Evolutionary conservation across 2,329 filamentous ascomycete species (phyloP), one percentile per base, ranked within the genome.

Genomic region (Verticillium zaregamsianum): DNA sequence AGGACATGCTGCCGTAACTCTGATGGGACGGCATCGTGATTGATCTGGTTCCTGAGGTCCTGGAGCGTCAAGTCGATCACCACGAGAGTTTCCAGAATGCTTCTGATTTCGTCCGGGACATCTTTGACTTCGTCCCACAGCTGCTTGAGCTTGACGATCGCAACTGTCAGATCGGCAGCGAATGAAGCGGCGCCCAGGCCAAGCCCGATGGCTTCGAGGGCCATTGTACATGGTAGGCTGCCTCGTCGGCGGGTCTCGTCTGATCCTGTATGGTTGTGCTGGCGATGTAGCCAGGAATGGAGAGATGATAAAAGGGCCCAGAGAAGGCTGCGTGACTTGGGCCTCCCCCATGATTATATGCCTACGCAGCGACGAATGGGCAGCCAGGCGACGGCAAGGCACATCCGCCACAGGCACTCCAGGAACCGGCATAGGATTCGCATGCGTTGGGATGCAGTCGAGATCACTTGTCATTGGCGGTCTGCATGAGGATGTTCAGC

Each of bases 51-150:
- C 4, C 59, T 56, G 15, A 64, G 25, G 25, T 40, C 49, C 2
- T 45, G 35, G 1, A 64, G 37, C 2, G 60, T 23, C 2, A 59
- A 15, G 3, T 32, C 45, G 7, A 59, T n/a, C 0, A 60, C 15
- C 2, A 63, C 61, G 7, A 64, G 49, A 3, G 55, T 49, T 15
- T n/a, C 31, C 8, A 64, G 12, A 3, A 60, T 25, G 0, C 35
- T 59, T 1, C 23, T 20, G 23, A 61, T 59, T 20, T 56, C 56
- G 28, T 59, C 55, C 3, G 60, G 62, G 12, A 58, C 37, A 3
- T 65, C 62, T 15, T 62, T 56, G 37, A 62, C 58, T 20, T 65
- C 62, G 32, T 62, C 20, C 58, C 59, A 64, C 1, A 65, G 20
- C 14, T 56, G 35, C n/a, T 64, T 60, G 25, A 65, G 5, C 32